These are phyloP conservation scores for Aquilaria sinensis DNA, from an alignment of 345 rosid species.

Conservation along the genomic window DNA sequence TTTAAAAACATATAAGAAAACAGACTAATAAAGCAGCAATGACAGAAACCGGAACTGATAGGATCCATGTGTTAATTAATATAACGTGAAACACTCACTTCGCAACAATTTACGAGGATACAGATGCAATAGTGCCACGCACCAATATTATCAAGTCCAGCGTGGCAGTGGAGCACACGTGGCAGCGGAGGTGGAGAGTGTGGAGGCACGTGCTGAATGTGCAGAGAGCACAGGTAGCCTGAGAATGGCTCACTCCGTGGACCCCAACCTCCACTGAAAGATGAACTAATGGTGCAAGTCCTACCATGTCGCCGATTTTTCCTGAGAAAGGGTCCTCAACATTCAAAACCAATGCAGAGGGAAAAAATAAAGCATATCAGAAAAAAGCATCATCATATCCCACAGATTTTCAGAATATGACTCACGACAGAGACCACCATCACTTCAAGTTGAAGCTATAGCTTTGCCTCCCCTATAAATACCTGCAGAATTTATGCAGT, in stretches of 20 bases:
- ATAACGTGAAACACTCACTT: too few relatives aligned
- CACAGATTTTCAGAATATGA: too few relatives aligned
- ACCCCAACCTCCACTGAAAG: background rate
- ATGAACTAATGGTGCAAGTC: background rate
- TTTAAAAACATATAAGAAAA: background rate
- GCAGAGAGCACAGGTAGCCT: background rate
- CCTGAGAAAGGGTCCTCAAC: too few relatives aligned
- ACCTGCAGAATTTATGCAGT: background rate
- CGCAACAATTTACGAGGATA: too few relatives aligned
- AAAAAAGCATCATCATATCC: too few relatives aligned
- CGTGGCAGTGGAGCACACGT: background rate
- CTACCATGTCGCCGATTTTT: background rate
- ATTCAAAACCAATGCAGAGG: too few relatives aligned
- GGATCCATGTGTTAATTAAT: too few relatives aligned
- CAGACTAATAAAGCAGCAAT: slow-evolving; percentile 5
- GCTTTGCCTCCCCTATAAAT: background rate
- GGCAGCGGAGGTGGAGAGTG: slow-evolving; percentile 2
- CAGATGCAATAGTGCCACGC: too few relatives aligned
- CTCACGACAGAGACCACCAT: background rate
- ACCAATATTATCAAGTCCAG: too few relatives aligned
- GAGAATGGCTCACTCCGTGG: slow-evolving; percentile 6
- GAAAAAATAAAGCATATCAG: too few relatives aligned
- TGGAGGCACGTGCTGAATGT: background rate
- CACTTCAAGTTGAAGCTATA: background rate
- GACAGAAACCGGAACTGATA: background rate